Conservation (phyloP, 1,284 basidiomycete genomes). For the Flammula alnicola region DNA sequence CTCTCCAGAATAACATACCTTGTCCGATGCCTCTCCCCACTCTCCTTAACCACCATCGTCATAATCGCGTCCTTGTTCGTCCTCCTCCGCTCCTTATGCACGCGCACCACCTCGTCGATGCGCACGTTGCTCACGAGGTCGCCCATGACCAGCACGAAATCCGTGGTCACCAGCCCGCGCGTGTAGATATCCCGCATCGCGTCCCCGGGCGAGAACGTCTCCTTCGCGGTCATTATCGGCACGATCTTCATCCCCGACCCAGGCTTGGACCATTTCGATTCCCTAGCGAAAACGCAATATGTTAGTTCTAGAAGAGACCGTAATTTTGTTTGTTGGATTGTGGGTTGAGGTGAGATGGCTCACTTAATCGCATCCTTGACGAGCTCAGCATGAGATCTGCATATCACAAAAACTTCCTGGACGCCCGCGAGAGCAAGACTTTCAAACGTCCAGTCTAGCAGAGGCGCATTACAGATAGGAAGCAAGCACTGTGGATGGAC, state of each 20-base stretch:
- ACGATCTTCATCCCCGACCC: conserved; percentile 83
- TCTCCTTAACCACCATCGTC: conserved; percentile 92
- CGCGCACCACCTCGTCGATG: conserved; percentile 86
- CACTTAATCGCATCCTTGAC: conserved; percentile 84
- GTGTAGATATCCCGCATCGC: conserved; percentile 97
- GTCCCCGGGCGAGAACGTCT: conserved; percentile 92
- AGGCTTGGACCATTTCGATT: conserved; percentile 81
- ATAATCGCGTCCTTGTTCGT: conserved; percentile 93
- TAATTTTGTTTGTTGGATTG: too few relatives aligned
- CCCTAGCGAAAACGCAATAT: too few relatives aligned
- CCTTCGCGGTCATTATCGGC: conserved; percentile 85
- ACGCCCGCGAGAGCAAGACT: conserved; percentile 91
- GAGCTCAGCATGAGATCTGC: conserved; percentile 83
- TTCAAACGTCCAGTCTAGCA: conserved; percentile 97
- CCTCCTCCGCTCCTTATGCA: conserved; percentile 88
- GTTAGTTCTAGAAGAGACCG: too few relatives aligned
- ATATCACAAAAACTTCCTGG: conserved; percentile 95
- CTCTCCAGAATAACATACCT: conserved; percentile 51
- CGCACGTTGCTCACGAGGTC: conserved; percentile 95
- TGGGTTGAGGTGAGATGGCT: conserved; percentile 35
- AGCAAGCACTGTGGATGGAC: conserved; percentile 83
- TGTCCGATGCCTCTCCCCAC: conserved; percentile 71
- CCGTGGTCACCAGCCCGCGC: conserved; percentile 88
- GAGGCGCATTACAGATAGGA: conserved; percentile 91
- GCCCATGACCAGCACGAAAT: conserved; percentile 93